Percentiles rank a stretch among this genome's conserved stretches.
Evolutionary conservation across 768 basidiomycete species (phyloP).

Genomic region (Hericium alpestre): DNA sequence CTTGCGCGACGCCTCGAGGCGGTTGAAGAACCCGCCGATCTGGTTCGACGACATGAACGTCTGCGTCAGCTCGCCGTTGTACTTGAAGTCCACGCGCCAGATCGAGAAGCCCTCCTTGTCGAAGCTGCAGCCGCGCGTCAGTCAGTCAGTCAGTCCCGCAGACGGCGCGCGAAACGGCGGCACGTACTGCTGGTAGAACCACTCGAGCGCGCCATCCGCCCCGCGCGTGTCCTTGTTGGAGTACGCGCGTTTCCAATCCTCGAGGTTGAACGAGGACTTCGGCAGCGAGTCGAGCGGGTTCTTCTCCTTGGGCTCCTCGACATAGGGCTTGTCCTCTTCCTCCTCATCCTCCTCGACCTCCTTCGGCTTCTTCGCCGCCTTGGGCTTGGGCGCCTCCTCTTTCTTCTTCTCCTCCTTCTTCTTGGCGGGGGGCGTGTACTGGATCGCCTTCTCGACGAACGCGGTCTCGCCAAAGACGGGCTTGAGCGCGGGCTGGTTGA

Average conservation of each 20-base stretch:
- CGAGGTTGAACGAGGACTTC: conserved; percentile 78
- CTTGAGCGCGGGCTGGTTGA: conserved; percentile 73
- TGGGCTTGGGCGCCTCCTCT: conserved; percentile 31
- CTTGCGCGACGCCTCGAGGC: conserved; percentile 93
- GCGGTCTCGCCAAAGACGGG: conserved; percentile 48
- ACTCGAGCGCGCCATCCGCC: conserved; percentile 71
- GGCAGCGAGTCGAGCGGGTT: conserved; percentile 91
- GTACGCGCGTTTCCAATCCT: conserved; percentile 97
- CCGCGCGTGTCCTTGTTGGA: conserved; percentile 97
- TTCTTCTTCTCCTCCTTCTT: conserved; percentile 28
- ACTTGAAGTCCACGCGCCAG: conserved; percentile 95
- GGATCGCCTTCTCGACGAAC: conserved; percentile 59
- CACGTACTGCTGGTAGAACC: conserved; percentile 91
- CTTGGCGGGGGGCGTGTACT: conserved; percentile 59
- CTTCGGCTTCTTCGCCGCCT: conserved; percentile 57
- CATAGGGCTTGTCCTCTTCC: conserved; percentile 66
- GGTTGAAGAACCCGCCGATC: conserved; percentile 93
- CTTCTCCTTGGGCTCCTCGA: conserved; percentile 78
- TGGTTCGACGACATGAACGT: conserved; percentile 94
- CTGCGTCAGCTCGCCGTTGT: conserved; percentile 85
- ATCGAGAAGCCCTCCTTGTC: conserved; percentile 83
- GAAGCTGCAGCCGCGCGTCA: conserved; percentile 37
- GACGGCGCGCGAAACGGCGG: background rate
- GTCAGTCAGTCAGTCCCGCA: background rate
- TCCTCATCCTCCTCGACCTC: conserved; percentile 49